A percentile compares a stretch with the other conserved stretches of the same genome.
These are phyloP conservation scores for Aureobasidium sp. DNA, from an alignment of 2,329 filamentous ascomycete species.

Conservation along the genomic window DNA sequence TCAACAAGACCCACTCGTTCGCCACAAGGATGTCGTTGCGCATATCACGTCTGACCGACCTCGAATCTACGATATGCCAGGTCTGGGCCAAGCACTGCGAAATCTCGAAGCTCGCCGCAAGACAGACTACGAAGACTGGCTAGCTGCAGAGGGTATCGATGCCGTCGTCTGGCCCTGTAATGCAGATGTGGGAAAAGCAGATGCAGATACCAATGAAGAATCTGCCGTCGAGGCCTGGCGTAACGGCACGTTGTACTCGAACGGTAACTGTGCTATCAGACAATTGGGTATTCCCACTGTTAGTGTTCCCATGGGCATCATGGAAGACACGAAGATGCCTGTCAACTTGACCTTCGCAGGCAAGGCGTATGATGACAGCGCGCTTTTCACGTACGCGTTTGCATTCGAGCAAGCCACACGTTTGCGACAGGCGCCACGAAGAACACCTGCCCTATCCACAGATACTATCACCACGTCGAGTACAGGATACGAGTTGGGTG, in stretches of 20 bases:
- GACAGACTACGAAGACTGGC: conserved; percentile 57
- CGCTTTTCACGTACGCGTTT: not conserved
- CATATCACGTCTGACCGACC: not conserved
- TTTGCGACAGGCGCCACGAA: too few relatives aligned
- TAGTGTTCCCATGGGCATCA: conserved; percentile 59
- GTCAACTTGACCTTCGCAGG: conserved; percentile 55
- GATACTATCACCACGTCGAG: too few relatives aligned
- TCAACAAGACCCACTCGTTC: not conserved
- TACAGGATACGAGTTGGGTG: too few relatives aligned
- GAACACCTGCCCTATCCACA: too few relatives aligned
- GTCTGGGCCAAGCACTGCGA: conserved; percentile 47
- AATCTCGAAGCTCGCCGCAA: conserved; percentile 57
- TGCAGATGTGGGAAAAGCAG: conserved; percentile 56
- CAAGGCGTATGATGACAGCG: not conserved
- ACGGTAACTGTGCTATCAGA: conserved; percentile 59
- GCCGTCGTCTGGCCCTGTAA: conserved; percentile 56
- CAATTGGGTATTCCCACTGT: conserved; percentile 63
- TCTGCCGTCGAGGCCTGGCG: conserved; percentile 44
- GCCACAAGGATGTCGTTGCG: not conserved
- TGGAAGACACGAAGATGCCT: conserved; percentile 55
- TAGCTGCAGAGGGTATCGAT: conserved; percentile 48
- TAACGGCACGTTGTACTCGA: conserved; percentile 61
- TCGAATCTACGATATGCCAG: conserved; percentile 46
- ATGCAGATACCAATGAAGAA: conserved; percentile 48
- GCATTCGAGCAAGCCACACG: not conserved